Percentiles rank a stretch among this genome's conserved stretches.
phyloP scores from a whole-genome alignment of 129 eudicot genomes.

The Pulicaria dysenterica region DNA sequence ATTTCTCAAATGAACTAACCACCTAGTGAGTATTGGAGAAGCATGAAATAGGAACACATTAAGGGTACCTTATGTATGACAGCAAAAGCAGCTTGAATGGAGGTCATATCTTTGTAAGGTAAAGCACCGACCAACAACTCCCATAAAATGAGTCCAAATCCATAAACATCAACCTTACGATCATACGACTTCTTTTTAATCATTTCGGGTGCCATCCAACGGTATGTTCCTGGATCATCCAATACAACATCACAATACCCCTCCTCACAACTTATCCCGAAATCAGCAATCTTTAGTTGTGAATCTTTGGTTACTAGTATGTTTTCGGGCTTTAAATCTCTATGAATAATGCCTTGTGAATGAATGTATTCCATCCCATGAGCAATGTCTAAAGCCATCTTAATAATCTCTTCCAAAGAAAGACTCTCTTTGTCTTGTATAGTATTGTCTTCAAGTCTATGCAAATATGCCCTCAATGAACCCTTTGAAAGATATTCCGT shows the following conservation, averaged over 20 bases:
- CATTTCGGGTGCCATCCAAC: slow-evolving; percentile 98
- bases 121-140: slow-evolving; percentile 77
- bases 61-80: slow-evolving; percentile 66
- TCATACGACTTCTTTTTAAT: slow-evolving; percentile 62
- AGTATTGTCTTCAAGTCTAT: slow-evolving; percentile 57
- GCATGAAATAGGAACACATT: no score
- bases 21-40: no score
- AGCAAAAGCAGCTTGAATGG: slow-evolving; percentile 86
- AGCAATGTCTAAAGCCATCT: slow-evolving; percentile 71
- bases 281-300: slow-evolving; percentile 79
- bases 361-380: slow-evolving; percentile 84
- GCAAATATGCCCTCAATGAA: slow-evolving; percentile 68
- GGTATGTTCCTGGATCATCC: slow-evolving; percentile 84
- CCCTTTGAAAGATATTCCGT: slow-evolving; percentile 81
- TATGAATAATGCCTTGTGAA: slow-evolving; percentile 73
- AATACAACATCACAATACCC: slow-evolving; percentile 54
- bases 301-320: slow-evolving; percentile 62
- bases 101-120: slow-evolving; percentile 74
- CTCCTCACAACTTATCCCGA: slow-evolving; percentile 78
- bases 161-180: slow-evolving; percentile 74
- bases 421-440: slow-evolving; percentile 33
- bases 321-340: slow-evolving; percentile 87
- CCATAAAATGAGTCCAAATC: slow-evolving; percentile 85
- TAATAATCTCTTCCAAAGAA: slow-evolving; percentile 46
- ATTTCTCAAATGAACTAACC: no score